Conservation (phyloP, 2,329 filamentous ascomycete species). For the Dactylellina cionopaga region DNA sequence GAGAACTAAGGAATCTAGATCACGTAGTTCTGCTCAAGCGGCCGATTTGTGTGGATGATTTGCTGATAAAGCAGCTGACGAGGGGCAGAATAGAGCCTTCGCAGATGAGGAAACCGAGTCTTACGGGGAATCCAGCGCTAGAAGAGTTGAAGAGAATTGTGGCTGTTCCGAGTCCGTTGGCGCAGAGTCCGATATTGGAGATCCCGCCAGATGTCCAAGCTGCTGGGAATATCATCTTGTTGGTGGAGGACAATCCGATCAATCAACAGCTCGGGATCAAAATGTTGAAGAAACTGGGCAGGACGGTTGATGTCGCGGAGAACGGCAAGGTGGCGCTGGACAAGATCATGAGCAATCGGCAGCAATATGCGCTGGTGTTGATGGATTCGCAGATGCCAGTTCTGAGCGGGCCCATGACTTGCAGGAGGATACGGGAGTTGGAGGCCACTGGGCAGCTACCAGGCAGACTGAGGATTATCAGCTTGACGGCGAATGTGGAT, state of each 20-base stretch:
- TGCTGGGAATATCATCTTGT: conserved; percentile 24
- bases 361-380: conserved; percentile 40
- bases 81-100: conserved; percentile 24
- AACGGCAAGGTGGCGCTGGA: conserved; percentile 46
- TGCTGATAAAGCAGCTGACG: conserved; percentile 39
- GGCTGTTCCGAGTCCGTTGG: conserved; percentile 35
- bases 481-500: conserved; percentile 50
- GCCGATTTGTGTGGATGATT: conserved; percentile 44
- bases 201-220: conserved; percentile 40
- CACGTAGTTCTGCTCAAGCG: conserved; percentile 37
- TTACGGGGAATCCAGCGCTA: conserved; percentile 38
- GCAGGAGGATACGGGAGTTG: conserved; percentile 40
- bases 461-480: conserved; percentile 40
- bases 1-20: conserved; percentile 38
- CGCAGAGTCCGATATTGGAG: conserved; percentile 45
- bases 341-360: conserved; percentile 31
- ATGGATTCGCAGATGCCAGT: conserved; percentile 53
- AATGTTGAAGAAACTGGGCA: conserved; percentile 47
- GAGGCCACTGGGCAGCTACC: conserved; percentile 33
- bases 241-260: conserved; percentile 51
- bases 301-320: conserved; percentile 45
- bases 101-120: conserved; percentile 18
- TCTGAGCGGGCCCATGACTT: conserved; percentile 43
- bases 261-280: conserved; percentile 50
- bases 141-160: conserved; percentile 45